phyloP scores from a whole-genome alignment of 805 yeast genomes.

The Saturnispora bothae region DNA sequence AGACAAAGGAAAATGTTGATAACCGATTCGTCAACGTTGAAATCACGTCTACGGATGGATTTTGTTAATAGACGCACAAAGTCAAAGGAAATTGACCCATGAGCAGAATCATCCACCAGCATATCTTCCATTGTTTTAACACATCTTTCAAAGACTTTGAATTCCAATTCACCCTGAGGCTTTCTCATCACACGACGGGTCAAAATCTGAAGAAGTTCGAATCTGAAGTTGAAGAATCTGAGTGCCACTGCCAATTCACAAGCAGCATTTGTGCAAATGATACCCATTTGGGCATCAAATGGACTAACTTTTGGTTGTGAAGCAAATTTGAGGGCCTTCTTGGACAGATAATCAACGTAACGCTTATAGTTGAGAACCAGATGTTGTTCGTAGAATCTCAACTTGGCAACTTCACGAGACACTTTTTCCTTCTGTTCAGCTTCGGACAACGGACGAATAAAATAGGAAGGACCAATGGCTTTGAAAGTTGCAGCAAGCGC shows the following conservation, averaged over 20 bases:
- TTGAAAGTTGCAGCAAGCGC: slow-evolving; percentile 81
- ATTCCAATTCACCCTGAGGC: slow-evolving; percentile 39
- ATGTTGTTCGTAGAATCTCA: slow-evolving; percentile 73
- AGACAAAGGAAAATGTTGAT: slow-evolving; percentile 63
- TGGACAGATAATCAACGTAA: slow-evolving; percentile 49
- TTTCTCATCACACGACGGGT: slow-evolving; percentile 57
- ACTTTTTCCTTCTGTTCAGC: slow-evolving; percentile 74
- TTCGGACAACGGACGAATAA: slow-evolving; percentile 74
- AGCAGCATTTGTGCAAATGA: slow-evolving; percentile 61
- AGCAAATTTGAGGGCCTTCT: slow-evolving; percentile 26
- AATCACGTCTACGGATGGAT: slow-evolving; percentile 62
- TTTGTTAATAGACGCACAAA: slow-evolving; percentile 57
- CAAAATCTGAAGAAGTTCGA: slow-evolving; percentile 59
- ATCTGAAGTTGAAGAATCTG: slow-evolving; percentile 71
- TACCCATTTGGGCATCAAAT: slow-evolving; percentile 36
- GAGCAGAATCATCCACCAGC: slow-evolving; percentile 63
- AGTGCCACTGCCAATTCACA: slow-evolving; percentile 64
- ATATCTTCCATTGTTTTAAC: slow-evolving; percentile 57
- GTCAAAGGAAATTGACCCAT: slow-evolving; percentile 74
- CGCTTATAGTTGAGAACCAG: slow-evolving; percentile 58
- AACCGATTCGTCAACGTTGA: slow-evolving; percentile 74
- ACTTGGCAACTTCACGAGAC: slow-evolving; percentile 65
- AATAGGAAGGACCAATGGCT: slow-evolving; percentile 77
- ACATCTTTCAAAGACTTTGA: slow-evolving; percentile 45
- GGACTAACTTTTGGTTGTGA: slow-evolving; percentile 21